Percentiles rank a stretch among this genome's conserved stretches.
Evolutionary conservation across 2,329 filamentous ascomycete genomes (phyloP).

Genomic region (Grosmannia serpens): DNA sequence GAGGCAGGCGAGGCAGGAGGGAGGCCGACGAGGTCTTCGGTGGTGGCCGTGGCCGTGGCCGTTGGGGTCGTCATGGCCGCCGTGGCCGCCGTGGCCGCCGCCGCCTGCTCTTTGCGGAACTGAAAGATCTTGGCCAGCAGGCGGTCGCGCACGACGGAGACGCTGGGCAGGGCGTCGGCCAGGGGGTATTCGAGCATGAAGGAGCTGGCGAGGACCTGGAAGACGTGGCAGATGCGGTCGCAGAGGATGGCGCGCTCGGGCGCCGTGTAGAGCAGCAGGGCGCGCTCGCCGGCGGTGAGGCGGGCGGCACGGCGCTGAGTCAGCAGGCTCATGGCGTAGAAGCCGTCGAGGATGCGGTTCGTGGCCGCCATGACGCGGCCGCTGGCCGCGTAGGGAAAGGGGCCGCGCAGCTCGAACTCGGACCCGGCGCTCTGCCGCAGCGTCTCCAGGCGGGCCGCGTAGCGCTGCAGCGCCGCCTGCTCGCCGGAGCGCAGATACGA

Average conservation of each 20-base stretch:
- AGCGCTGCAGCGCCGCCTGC: conserved; percentile 76
- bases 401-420: conserved; percentile 80
- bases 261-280: conserved; percentile 67
- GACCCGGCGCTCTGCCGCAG: conserved; percentile 62
- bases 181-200: conserved; percentile 92
- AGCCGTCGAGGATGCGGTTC: conserved; percentile 76
- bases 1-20: not conserved
- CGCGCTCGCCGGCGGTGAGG: conserved; percentile 68
- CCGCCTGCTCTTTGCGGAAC: conserved; percentile 59
- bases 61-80: not conserved
- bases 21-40: not conserved
- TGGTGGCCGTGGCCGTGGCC: not conserved
- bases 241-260: conserved; percentile 72
- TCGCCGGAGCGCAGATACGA: conserved; percentile 83
- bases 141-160: conserved; percentile 68
- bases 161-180: conserved; percentile 76
- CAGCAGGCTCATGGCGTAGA: conserved; percentile 92
- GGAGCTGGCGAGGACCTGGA: conserved; percentile 76
- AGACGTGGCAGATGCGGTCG: conserved; percentile 80
- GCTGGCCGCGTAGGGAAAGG: conserved; percentile 68
- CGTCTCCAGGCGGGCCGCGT: conserved; percentile 60
- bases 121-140: conserved; percentile 79
- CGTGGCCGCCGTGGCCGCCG: conserved; percentile 19
- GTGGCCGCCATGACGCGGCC: conserved; percentile 68
- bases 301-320: conserved; percentile 63